Base-by-base conservation (phyloP, 176 grass and related monocot genomes). In the Leersia perrieri region DNA sequence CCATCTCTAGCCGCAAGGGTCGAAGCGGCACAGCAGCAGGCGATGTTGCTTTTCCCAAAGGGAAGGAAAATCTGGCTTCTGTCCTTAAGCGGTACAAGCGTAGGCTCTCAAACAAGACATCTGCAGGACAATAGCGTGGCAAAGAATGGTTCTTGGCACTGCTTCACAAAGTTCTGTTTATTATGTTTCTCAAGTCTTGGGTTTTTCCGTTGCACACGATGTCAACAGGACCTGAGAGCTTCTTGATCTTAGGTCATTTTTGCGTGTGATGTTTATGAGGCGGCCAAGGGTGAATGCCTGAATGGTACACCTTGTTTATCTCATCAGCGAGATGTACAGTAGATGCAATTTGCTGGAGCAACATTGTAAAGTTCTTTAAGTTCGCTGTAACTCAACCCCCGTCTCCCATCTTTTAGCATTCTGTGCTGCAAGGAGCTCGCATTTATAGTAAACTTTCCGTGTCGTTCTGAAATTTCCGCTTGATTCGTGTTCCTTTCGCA, bases 51-150 rank as follows among this genome's bases (percentile, higher is more conserved):
- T 91, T 94, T 18, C 87, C 92, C 11, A 83, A 89, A 81, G 92
- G 84, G 10, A 91, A 89, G 80, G 92, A 94, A 32, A 89, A 94
- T 84, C 8, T 89, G 33, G 87, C 83, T 22, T 94, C 92, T 41
- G 89, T 94, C 3, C 77, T 94, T 34, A 94, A 89, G 77, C 80
- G 89, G 15, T 91, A 91, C 44, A 91, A 83, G 31, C 67, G 84
- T 0, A 78, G 89, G 71, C 79, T 94, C 68, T 89, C 69, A 8
- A 87, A 75, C 83, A 91, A 79, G 80, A 7, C 34, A 11, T 30
- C 27, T 25, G 34, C 35, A 16, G 18, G 74, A 40, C 27, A 20
- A 53, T 69, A 76, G 61, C 49, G 1, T 51, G 61, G 30, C 60
- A 40, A n/a, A 10, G 60, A 36, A 49, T 13, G 57, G 10, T 70